Evolutionary conservation across 2,329 filamentous ascomycete species (phyloP).

Genomic region (Fusarium anguioides): DNA sequence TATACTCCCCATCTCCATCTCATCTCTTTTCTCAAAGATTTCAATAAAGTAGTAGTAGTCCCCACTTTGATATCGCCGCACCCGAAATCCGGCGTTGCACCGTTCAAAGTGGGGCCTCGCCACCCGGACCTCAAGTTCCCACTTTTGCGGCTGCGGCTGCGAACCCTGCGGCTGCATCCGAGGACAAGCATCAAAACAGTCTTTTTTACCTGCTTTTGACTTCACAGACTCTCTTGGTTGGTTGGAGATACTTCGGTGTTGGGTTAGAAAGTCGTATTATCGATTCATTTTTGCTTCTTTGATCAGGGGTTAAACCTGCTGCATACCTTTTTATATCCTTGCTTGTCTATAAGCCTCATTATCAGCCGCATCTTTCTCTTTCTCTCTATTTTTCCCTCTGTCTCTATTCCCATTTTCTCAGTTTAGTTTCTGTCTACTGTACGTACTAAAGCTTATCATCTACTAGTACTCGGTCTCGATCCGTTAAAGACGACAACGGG

Average conservation of each 20-base stretch:
- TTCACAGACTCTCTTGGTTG: background rate
- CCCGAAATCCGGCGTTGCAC: conserved; percentile 32
- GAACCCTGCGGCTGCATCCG: conserved; percentile 39
- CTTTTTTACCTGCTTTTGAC: background rate
- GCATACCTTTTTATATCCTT: conserved; percentile 17
- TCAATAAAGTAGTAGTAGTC: background rate
- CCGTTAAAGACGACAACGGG: background rate
- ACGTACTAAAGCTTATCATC: background rate
- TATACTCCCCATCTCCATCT: conserved; percentile 19
- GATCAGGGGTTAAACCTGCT: conserved; percentile 13
- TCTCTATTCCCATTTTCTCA: background rate
- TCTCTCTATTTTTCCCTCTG: background rate
- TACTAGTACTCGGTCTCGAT: background rate
- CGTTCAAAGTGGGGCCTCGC: conserved; percentile 18
- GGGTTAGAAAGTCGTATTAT: conserved; percentile 9
- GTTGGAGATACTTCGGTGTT: conserved; percentile 45
- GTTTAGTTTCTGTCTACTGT: background rate
- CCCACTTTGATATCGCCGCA: conserved; percentile 14
- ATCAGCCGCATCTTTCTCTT: background rate
- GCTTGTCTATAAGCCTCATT: conserved; percentile 2
- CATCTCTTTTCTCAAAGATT: background rate
- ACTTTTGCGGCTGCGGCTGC: conserved; percentile 24
- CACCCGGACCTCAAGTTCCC: background rate
- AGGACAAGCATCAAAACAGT: conserved; percentile 14
- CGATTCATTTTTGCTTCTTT: conserved; percentile 25